Evolutionary conservation across 306 rosid species (phyloP).

Genomic region (Canavalia ensiformis): DNA sequence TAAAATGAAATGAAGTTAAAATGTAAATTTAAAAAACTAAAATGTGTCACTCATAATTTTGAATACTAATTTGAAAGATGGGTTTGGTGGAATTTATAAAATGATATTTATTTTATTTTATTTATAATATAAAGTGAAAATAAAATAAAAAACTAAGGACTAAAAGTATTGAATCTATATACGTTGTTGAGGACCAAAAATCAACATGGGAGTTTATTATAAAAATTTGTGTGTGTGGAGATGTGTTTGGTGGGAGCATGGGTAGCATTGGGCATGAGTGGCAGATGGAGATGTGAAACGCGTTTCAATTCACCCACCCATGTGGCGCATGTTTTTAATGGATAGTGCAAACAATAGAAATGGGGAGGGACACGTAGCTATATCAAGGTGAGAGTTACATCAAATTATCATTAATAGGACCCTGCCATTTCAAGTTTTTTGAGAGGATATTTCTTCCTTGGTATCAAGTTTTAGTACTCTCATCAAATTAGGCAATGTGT

Average conservation of each 20-base stretch:
- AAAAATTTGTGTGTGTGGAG: conserved; percentile 6
- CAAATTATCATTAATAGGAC: conserved; percentile 48
- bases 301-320: conserved; percentile 46
- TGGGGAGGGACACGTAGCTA: conserved; percentile 43
- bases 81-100: too few relatives aligned
- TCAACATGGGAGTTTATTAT: too few relatives aligned
- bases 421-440: conserved; percentile 43
- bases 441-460: conserved; percentile 22
- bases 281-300: conserved; percentile 15
- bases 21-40: too few relatives aligned
- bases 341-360: conserved; percentile 36
- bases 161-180: too few relatives aligned
- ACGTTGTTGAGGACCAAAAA: too few relatives aligned
- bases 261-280: neutral
- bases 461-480: conserved; percentile 24
- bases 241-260: conserved; percentile 37
- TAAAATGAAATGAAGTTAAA: too few relatives aligned
- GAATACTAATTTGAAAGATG: too few relatives aligned
- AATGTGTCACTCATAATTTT: too few relatives aligned
- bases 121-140: too few relatives aligned
- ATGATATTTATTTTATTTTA: too few relatives aligned
- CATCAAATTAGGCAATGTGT: conserved; percentile 50
- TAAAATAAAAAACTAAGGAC: too few relatives aligned
- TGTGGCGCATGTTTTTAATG: conserved; percentile 43
- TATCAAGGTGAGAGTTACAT: conserved; percentile 39